Conservation (phyloP, 345 rosid species). For the Conringia planisiliqua region DNA sequence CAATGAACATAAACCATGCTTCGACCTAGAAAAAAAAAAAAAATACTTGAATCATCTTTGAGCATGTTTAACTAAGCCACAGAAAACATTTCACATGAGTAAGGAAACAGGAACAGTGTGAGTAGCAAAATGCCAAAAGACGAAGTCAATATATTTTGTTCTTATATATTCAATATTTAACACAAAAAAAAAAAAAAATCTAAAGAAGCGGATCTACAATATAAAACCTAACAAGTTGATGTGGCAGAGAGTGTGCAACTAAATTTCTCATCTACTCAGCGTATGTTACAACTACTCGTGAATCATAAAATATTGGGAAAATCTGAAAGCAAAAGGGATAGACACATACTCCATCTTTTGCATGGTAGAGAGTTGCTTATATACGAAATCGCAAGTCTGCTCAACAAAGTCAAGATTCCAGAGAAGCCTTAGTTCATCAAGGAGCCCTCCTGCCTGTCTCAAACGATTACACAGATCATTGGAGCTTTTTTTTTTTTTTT, state of each 20-base stretch:
- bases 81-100: not conserved
- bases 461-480: not conserved
- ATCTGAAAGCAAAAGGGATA: not conserved
- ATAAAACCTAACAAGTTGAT: conserved; percentile 20
- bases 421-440: conserved; percentile 55
- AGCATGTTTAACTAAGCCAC: not conserved
- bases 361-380: conserved; percentile 63
- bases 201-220: not conserved
- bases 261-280: conserved; percentile 14
- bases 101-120: conserved; percentile 4
- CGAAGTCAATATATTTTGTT: not conserved
- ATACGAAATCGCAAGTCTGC: conserved; percentile 53
- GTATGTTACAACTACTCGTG: conserved; percentile 17
- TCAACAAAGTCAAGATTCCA: conserved; percentile 79
- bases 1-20: not conserved
- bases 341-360: conserved; percentile 61
- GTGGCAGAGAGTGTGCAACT: not conserved
- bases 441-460: conserved; percentile 77
- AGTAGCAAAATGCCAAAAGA: conserved; percentile 10
- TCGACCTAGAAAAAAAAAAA: not conserved
- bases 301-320: not conserved
- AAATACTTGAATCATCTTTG: not conserved
- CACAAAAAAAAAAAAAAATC: not conserved
- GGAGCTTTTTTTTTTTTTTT: not conserved
- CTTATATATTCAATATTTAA: not conserved